Evolutionary conservation across 805 yeast genomes (phyloP), one percentile per base, ranked within the genome.

Genomic region (Sporopachydermia quercuum): DNA sequence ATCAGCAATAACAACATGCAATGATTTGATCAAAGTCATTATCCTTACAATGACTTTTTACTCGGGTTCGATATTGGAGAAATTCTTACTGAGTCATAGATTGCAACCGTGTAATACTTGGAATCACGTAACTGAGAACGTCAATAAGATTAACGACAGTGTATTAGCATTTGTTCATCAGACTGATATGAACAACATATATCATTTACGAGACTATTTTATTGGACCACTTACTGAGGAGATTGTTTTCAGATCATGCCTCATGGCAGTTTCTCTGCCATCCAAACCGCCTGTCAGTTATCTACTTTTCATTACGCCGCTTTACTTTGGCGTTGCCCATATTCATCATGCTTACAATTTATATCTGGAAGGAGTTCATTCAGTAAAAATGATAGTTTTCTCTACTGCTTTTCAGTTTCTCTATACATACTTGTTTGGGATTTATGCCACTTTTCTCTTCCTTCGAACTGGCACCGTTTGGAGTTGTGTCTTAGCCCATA

Each of bases 141-240:
- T 23, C 13, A n/a, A n/a, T 8, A 23, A 8, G 30, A 23, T 23
- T 8, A 23, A 23, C 30, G 30, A 23, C n/a, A 23, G 30, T 8
- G 8, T 23, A 8, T 8, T 23, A n/a, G 13, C 13, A 23, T 23
- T 23, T 23, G 30, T 23, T 23, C n/a, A 8, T 8, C 13, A 3
- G 1, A 43, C 47, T 1, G 52, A 47, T 16, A 48, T 60, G 16
- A 11, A 33, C 5, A 55, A 59, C 4, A 42, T 70, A 3, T 53
- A 56, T 17, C 74, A 75, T 1, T 23, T 74, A 16, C 56, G 91
- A 43, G 76, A 78, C 51, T 63, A 72, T 37, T 41, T 80, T 0
- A 60, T 78, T 34, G 94, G 86, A 0, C 95, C 95, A 3, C 37
- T 78, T 2, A 75, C 89, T 0, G 95, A 84, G 52, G 95, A 84